Evolutionary conservation across 2,329 filamentous ascomycete species (phyloP).

Genomic region (Colletotrichum limetticola): DNA sequence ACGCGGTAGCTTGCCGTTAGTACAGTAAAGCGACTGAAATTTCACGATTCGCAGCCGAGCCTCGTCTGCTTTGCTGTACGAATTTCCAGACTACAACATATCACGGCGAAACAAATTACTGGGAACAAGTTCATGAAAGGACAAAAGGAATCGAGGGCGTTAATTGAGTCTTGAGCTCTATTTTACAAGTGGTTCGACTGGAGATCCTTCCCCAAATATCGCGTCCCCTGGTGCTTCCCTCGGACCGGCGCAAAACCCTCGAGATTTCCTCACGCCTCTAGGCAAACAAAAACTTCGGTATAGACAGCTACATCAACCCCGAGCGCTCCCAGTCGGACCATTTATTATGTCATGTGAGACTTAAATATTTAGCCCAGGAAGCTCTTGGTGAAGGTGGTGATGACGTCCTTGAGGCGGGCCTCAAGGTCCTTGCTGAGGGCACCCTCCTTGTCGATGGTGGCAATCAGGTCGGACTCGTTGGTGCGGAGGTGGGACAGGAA

Average conservation of each 20-base stretch:
- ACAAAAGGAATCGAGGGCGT: conserved; percentile 71
- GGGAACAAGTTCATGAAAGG: conserved; percentile 40
- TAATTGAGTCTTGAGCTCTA: conserved; percentile 71
- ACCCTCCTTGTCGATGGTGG: conserved; percentile 95
- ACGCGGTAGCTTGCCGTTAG: not conserved
- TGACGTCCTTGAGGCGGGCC: conserved; percentile 81
- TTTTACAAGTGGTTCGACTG: conserved; percentile 70
- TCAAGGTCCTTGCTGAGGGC: conserved; percentile 95
- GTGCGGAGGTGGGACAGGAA: conserved; percentile 92
- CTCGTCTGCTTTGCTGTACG: no score
- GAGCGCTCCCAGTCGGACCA: conserved; percentile 39
- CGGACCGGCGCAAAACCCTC: conserved; percentile 59
- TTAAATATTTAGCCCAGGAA: conserved; percentile 71
- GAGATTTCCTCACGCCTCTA: conserved; percentile 57
- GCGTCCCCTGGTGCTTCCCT: conserved; percentile 46
- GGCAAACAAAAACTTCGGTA: conserved; percentile 60
- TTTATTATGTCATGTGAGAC: conserved; percentile 43
- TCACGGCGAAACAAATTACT: not conserved
- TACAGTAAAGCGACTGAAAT: not conserved
- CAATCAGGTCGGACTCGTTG: conserved; percentile 86
- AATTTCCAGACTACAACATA: not conserved
- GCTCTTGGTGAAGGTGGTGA: conserved; percentile 89
- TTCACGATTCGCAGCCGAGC: not conserved
- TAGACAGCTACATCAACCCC: conserved; percentile 57
- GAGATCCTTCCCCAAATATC: conserved; percentile 51